phyloP scores from a whole-genome alignment of 139 green algal genomes.

The Coelastrella sp. region DNA sequence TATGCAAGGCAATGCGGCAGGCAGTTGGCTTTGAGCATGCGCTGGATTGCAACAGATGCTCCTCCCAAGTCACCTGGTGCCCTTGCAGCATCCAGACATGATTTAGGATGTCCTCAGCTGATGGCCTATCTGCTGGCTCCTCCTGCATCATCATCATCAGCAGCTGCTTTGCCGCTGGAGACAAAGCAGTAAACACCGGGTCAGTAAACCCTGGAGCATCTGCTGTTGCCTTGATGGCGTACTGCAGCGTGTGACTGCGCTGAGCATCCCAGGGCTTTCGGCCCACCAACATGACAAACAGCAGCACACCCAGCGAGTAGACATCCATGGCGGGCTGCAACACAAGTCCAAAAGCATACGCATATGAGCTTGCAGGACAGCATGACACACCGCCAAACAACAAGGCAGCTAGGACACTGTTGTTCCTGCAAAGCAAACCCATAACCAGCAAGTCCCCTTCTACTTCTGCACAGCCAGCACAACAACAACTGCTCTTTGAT shows the following conservation, averaged over 20 bases:
- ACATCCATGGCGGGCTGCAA: constrained; percentile 55
- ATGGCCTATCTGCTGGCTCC: constrained; percentile 42
- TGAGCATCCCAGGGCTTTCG: constrained; percentile 57
- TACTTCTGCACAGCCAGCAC: too few relatives aligned
- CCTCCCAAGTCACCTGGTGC: not conserved
- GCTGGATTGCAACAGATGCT: not conserved
- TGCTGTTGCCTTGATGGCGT: constrained; percentile 29
- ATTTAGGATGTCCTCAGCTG: constrained; percentile 20
- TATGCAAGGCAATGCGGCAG: not conserved
- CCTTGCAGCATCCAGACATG: constrained; percentile 38
- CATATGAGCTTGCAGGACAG: not conserved
- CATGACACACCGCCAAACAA: not conserved
- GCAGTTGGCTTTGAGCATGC: not conserved
- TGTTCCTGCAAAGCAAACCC: not conserved
- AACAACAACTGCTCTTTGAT: too few relatives aligned
- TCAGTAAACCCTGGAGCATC: constrained; percentile 57
- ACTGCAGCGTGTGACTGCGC: constrained; percentile 55
- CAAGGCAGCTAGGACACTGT: not conserved
- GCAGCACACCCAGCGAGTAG: constrained; percentile 61
- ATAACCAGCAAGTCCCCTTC: not conserved
- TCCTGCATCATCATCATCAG: constrained; percentile 56
- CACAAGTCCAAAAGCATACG: not conserved
- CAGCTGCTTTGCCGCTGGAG: constrained; percentile 43
- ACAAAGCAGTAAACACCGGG: constrained; percentile 8
- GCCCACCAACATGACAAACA: constrained; percentile 69